phyloP scores from a whole-genome alignment of 1,284 basidiomycete species.

The Anthracocystis walkeri region DNA sequence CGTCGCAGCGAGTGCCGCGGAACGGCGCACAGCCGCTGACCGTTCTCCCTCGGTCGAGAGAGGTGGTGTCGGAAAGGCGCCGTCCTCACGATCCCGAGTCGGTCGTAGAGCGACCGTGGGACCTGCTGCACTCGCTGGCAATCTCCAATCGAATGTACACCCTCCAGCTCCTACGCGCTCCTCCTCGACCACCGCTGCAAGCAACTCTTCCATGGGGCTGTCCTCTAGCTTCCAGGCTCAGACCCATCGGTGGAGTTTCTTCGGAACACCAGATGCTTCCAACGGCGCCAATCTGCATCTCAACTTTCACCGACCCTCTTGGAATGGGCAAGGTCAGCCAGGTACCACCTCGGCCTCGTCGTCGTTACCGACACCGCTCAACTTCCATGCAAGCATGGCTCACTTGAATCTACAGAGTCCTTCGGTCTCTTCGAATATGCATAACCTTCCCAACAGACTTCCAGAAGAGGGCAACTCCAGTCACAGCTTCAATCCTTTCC shows the following conservation, averaged over 20 bases:
- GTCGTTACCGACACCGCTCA: slow-evolving; percentile 39
- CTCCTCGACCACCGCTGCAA: slow-evolving; percentile 8
- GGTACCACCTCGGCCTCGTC: slow-evolving; percentile 37
- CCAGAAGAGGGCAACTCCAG: slow-evolving; percentile 19
- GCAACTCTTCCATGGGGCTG: slow-evolving; percentile 19
- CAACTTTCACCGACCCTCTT: slow-evolving; percentile 32
- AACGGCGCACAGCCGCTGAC: slow-evolving; percentile 40
- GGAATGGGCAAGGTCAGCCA: slow-evolving; percentile 12
- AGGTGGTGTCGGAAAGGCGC: slow-evolving; percentile 54
- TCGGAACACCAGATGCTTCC: slow-evolving; percentile 31
- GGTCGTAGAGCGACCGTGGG: slow-evolving; percentile 48
- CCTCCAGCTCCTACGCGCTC: slow-evolving; percentile 17
- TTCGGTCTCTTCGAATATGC: slow-evolving; percentile 17
- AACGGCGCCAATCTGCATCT: slow-evolving; percentile 28
- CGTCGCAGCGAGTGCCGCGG: slow-evolving; percentile 25
- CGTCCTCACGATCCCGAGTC: slow-evolving; percentile 44
- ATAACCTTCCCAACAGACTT: slow-evolving; percentile 3
- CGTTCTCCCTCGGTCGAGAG: slow-evolving; percentile 50
- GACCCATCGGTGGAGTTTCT: slow-evolving; percentile 45
- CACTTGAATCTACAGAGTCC: slow-evolving; percentile 53
- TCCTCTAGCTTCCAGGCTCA: slow-evolving; percentile 45
- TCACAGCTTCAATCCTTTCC: slow-evolving; percentile 50
- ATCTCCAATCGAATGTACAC: slow-evolving; percentile 9
- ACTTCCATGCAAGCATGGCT: slow-evolving; percentile 52
- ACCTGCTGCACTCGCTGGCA: slow-evolving; percentile 47